These are phyloP conservation scores for Leccinum truebloodii DNA, from an alignment of 768 basidiomycete species.

Conservation along the genomic window DNA sequence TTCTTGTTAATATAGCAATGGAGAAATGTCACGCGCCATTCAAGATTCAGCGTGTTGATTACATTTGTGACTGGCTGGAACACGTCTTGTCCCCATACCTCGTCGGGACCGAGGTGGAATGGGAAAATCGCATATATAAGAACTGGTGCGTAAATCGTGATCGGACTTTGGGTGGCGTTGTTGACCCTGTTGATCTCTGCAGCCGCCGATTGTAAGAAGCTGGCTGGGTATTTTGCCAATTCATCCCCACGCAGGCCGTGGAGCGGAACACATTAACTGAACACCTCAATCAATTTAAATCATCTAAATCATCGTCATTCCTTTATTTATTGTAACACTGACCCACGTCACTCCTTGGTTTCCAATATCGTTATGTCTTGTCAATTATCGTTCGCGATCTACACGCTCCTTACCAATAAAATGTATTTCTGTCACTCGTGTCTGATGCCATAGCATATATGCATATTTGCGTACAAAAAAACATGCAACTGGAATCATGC, in stretches of 20 bases:
- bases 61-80: constrained; percentile 44
- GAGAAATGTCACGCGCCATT: constrained; percentile 49
- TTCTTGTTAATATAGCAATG: constrained; percentile 37
- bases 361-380: constrained; percentile 11
- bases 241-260: constrained; percentile 7
- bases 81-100: constrained; percentile 30
- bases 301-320: background rate
- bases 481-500: constrained; percentile 37
- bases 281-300: background rate
- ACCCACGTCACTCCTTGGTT: background rate
- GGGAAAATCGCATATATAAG: constrained; percentile 29
- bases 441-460: constrained; percentile 28
- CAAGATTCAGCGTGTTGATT: constrained; percentile 35
- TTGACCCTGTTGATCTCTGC: background rate
- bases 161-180: background rate
- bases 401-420: constrained; percentile 14
- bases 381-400: background rate
- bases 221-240: too few relatives aligned
- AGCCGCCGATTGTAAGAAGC: constrained; percentile 13
- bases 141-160: constrained; percentile 27
- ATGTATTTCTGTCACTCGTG: constrained; percentile 1
- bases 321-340: background rate
- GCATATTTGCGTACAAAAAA: constrained; percentile 34
- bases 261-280: background rate
- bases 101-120: constrained; percentile 28